Conservation (phyloP, 2,329 filamentous ascomycete species). For the Claviceps africana region DNA sequence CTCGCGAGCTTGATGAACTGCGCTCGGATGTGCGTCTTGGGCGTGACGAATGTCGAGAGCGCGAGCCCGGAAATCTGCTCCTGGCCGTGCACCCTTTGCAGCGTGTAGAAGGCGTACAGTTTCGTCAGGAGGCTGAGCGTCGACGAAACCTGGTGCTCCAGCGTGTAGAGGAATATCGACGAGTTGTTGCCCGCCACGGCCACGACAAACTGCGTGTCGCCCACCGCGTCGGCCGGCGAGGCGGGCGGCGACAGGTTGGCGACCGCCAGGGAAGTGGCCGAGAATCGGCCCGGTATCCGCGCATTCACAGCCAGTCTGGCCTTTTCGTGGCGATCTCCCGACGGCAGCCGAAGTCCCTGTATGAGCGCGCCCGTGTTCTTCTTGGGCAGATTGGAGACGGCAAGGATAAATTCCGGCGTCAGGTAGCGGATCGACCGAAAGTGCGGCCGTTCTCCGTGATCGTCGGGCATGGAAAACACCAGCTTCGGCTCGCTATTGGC, state of each 20-base stretch:
- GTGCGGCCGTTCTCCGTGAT: constrained; percentile 31
- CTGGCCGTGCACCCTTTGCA: constrained; percentile 38
- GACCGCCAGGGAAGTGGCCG: constrained; percentile 65
- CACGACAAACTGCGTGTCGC: constrained; percentile 62
- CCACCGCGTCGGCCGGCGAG: constrained; percentile 34
- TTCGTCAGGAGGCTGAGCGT: constrained; percentile 36
- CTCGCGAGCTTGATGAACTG: constrained; percentile 58
- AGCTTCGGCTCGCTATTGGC: constrained; percentile 31
- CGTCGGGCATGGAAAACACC: constrained; percentile 42
- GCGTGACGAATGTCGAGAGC: constrained; percentile 43
- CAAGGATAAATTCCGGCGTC: constrained; percentile 41
- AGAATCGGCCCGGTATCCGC: constrained; percentile 52
- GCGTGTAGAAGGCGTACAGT: constrained; percentile 36
- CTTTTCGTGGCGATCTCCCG: constrained; percentile 16
- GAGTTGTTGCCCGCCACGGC: constrained; percentile 70
- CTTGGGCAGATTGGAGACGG: constrained; percentile 44
- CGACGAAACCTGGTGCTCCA: constrained; percentile 48
- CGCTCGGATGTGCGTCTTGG: constrained; percentile 27
- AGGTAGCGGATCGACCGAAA: constrained; percentile 48
- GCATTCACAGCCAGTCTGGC: constrained; percentile 37
- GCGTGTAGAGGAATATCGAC: constrained; percentile 62
- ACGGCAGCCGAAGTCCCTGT: constrained; percentile 40
- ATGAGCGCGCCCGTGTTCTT: constrained; percentile 39
- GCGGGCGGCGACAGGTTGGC: constrained; percentile 48
- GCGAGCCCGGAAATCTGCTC: constrained; percentile 44